Percentiles rank a stretch among this genome's conserved stretches.
phyloP scores from a whole-genome alignment of 768 basidiomycete genomes.

The Boletus insuetus region DNA sequence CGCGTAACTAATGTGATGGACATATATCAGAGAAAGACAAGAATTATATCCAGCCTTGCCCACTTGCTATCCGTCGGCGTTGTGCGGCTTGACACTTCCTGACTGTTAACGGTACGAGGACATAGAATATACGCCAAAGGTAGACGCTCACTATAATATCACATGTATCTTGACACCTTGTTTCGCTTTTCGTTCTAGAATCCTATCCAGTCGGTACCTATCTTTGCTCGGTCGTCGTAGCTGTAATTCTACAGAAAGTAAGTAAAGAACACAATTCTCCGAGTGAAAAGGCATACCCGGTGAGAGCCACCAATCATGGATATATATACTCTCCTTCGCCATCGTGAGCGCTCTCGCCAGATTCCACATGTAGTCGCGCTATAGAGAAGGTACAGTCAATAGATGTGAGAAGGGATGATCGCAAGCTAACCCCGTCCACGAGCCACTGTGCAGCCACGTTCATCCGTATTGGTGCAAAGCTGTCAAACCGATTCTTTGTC shows the following conservation, averaged over 20 bases:
- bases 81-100: constrained; percentile 93
- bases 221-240: constrained; percentile 83
- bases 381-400: constrained; percentile 5
- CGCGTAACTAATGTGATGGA: constrained; percentile 57
- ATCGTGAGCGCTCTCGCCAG: constrained; percentile 86
- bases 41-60: constrained; percentile 22
- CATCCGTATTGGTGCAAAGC: constrained; percentile 88
- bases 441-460: constrained; percentile 98
- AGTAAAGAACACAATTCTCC: not conserved
- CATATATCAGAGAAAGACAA: constrained; percentile 5
- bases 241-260: constrained; percentile 58
- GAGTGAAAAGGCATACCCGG: constrained; percentile 52
- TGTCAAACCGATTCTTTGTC: constrained; percentile 83
- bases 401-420: not conserved
- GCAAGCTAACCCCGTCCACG: constrained; percentile 80
- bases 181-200: constrained; percentile 87
- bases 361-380: constrained; percentile 99
- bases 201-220: constrained; percentile 79
- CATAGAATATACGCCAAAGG: not conserved
- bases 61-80: constrained; percentile 94
- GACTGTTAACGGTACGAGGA: constrained; percentile 43
- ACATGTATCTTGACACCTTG: constrained; percentile 96
- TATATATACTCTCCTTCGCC: constrained; percentile 86
- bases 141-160: constrained; percentile 76
- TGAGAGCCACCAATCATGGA: constrained; percentile 98